Evolutionary conservation across 495 filamentous ascomycete genomes (phyloP).

Genomic region (Podospora comata): DNA sequence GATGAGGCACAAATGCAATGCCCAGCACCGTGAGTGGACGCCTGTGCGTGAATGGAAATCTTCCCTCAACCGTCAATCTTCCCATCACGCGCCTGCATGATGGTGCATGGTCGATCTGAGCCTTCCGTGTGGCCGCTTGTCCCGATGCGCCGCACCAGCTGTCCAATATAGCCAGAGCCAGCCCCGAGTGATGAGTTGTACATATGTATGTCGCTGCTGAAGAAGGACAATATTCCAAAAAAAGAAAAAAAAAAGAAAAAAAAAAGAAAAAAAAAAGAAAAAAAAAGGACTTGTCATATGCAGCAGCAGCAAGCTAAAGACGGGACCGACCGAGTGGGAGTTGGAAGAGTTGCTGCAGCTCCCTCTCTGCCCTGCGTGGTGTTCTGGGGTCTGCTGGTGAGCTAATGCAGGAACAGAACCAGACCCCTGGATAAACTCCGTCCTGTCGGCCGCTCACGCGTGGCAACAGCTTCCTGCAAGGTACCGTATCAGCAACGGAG

Average conservation of each 20-base stretch:
- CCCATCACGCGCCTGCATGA: constrained; percentile 13
- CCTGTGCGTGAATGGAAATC: constrained; percentile 21
- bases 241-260: too few species aligned
- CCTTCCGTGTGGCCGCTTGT: constrained; percentile 12
- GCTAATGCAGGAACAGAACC: constrained; percentile 19
- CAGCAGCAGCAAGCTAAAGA: constrained; percentile 5
- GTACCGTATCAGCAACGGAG: constrained; percentile 15
- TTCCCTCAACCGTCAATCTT: constrained; percentile 23
- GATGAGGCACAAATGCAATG: constrained; percentile 29
- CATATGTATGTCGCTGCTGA: background rate
- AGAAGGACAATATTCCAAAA: background rate
- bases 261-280: background rate
- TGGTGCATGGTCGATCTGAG: constrained; percentile 14
- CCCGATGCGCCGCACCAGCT: background rate
- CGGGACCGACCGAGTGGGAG: constrained; percentile 2
- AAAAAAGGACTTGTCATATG: background rate
- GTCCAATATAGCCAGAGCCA: background rate
- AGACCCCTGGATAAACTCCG: constrained; percentile 1
- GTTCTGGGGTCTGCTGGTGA: constrained; percentile 9
- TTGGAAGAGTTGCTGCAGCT: background rate
- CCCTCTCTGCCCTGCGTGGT: background rate
- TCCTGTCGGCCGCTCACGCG: background rate
- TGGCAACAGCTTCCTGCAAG: constrained; percentile 19
- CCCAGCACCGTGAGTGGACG: constrained; percentile 20
- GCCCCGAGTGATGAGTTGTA: background rate